Evolutionary conservation across 179 eudicot genomes (phyloP), one percentile per base, ranked within the genome.

Genomic region (Nepenthes alata): DNA sequence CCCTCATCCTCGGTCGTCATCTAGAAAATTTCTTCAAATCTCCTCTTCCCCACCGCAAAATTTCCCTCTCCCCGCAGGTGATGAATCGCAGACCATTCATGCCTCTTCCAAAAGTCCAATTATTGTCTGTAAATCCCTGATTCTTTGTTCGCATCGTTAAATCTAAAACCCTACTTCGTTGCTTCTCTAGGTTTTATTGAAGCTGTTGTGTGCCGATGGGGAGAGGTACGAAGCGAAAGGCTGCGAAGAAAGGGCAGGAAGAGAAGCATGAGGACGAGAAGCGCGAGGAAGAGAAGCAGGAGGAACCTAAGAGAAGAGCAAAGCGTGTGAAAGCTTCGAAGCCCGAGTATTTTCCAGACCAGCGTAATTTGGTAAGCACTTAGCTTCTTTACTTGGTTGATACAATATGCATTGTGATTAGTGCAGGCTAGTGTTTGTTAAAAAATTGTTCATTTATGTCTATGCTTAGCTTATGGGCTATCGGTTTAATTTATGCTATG

Each of bases 351-450:
- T 91, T 91, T 49, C 70, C 70, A 1, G 96, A 91, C 14, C 67
- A 79, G 83, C 89, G 96, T 35, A 82, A 88, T 74, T 70, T 91
- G 96, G 97, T 91, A 79, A 37, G n/a, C 2, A 6, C 5, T 7
- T 1, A 7, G 14, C n/a, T 37, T 50, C 9, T 11, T 51, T 53
- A 25, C 25, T 25, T 25, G 25, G 25, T 25, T 25, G 25, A 25
- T 25, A 25, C 25, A 25, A 25, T 25, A 25, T 25, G 25, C 25
- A 25, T 25, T 25, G 25, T 25, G 25, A 25, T 25, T 25, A 25
- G 25, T 25, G 25, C 25, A 25, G 25, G 0, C 25, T 25, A 25
- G 25, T 25, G 25, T 25, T 25, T 25, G 25, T 25, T 25, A 1
- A 25, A 25, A 25, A 25, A 25, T 25, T 25, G 25, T 25, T 25